A percentile compares a stretch with the other conserved stretches of the same genome.
Evolutionary conservation across 345 rosid genomes (phyloP).

Genomic region (Gossypium rotundifolium): DNA sequence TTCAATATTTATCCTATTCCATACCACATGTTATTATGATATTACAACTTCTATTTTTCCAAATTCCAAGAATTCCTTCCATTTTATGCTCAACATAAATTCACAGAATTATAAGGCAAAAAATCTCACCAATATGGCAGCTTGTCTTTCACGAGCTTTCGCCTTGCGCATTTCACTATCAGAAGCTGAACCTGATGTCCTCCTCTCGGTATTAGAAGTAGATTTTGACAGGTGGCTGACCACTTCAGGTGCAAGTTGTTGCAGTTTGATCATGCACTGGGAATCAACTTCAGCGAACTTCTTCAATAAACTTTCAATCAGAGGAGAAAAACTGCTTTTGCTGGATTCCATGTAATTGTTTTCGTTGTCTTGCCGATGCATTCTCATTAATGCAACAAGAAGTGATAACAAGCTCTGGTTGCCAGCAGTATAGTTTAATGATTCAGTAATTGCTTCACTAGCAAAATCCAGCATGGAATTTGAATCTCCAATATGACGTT

Average conservation of each 20-base stretch:
- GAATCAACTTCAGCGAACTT: conserved; percentile 70
- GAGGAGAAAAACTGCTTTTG: conserved; percentile 55
- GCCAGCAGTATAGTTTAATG: conserved; percentile 41
- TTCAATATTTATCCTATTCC: background rate
- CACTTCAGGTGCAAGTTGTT: conserved; percentile 73
- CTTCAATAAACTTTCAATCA: conserved; percentile 69
- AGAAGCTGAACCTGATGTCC: conserved; percentile 30
- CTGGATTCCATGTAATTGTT: conserved; percentile 50
- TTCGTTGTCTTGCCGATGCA: conserved; percentile 44
- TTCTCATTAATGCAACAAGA: conserved; percentile 72
- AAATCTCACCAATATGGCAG: conserved; percentile 70
- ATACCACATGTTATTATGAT: background rate
- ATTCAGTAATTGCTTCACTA: conserved; percentile 53
- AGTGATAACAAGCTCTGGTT: conserved; percentile 73
- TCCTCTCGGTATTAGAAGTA: conserved; percentile 20
- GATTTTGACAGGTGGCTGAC: conserved; percentile 38
- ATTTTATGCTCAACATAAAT: background rate
- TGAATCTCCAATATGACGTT: conserved; percentile 28
- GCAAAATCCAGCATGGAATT: conserved; percentile 52
- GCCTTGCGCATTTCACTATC: conserved; percentile 75
- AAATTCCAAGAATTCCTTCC: background rate
- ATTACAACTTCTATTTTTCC: background rate
- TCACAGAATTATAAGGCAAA: background rate
- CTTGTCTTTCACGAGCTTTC: conserved; percentile 87
- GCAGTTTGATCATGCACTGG: conserved; percentile 56